A percentile compares a stretch with the other conserved stretches of the same genome.
Evolutionary conservation across 768 basidiomycete genomes (phyloP).

Genomic region (Hygrocybe coccinea): DNA sequence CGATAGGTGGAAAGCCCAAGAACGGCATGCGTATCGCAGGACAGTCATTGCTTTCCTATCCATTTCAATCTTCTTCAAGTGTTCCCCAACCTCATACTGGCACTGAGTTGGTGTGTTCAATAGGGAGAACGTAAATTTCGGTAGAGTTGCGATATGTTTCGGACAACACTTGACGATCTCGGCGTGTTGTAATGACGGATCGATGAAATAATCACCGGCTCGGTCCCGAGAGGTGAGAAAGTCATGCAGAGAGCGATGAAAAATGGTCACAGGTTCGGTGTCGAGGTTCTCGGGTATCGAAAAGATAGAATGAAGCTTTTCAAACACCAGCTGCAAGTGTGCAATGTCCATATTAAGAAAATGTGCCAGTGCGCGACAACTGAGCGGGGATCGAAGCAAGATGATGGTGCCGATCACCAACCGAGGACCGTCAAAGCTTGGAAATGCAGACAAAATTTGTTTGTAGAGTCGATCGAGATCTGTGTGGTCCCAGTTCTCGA

Average conservation of each 20-base stretch:
- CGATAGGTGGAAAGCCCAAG: no score
- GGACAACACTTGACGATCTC: no score
- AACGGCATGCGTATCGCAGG: no score
- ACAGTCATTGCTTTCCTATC: no score
- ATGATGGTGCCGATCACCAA: conserved; percentile 1
- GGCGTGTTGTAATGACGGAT: conserved; percentile 11
- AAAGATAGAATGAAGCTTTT: conserved; percentile 10
- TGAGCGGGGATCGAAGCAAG: not conserved
- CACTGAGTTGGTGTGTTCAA: no score
- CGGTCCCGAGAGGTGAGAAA: conserved; percentile 29
- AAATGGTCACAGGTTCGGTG: conserved; percentile 21
- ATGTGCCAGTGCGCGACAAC: not conserved
- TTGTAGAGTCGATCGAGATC: conserved; percentile 6
- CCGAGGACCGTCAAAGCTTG: not conserved
- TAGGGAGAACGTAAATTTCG: no score
- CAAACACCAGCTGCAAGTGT: not conserved
- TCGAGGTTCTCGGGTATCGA: conserved; percentile 7
- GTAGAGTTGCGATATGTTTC: no score
- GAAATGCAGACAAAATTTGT: not conserved
- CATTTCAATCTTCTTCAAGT: no score
- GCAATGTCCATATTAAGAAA: conserved; percentile 4
- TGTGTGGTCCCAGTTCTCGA: not conserved
- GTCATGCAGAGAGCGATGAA: conserved; percentile 33
- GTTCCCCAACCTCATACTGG: no score
- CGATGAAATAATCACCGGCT: conserved; percentile 26